Conservation (phyloP, 371 early-diverging fungal genomes). For the Mucor piriformis region DNA sequence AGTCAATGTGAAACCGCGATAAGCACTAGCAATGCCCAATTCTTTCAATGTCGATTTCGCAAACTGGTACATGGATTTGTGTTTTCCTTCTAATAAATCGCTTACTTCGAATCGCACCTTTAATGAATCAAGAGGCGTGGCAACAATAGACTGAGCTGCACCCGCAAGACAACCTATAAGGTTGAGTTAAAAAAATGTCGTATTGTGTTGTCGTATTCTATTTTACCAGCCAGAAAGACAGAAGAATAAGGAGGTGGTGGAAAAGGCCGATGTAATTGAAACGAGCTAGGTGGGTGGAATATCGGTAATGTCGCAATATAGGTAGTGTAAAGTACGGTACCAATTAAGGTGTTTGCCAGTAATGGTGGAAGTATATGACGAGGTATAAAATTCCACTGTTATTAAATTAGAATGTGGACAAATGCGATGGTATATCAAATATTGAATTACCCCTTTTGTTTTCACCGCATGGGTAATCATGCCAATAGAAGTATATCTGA, state of each 20-base stretch:
- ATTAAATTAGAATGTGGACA: not conserved
- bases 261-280: constrained; percentile 59
- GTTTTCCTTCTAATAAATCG: constrained; percentile 75
- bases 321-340: constrained; percentile 67
- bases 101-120: constrained; percentile 77
- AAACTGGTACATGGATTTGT: constrained; percentile 70
- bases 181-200: not conserved
- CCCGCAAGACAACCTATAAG: constrained; percentile 68
- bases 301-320: constrained; percentile 61
- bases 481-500: constrained; percentile 74
- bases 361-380: constrained; percentile 76
- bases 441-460: constrained; percentile 54
- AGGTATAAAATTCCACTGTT: constrained; percentile 66
- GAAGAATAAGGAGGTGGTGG: constrained; percentile 63
- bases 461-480: constrained; percentile 74
- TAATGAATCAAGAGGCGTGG: constrained; percentile 76
- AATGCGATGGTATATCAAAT: not conserved
- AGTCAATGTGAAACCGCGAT: constrained; percentile 72
- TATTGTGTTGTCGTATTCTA: not conserved
- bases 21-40: constrained; percentile 65
- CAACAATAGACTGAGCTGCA: constrained; percentile 74
- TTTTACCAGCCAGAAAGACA: constrained; percentile 58
- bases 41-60: constrained; percentile 67
- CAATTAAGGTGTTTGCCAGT: constrained; percentile 73
- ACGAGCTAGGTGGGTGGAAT: constrained; percentile 60